These are phyloP conservation scores for Rhizopus sp. DNA, from an alignment of 371 early-diverging fungal genomes.

Conservation along the genomic window DNA sequence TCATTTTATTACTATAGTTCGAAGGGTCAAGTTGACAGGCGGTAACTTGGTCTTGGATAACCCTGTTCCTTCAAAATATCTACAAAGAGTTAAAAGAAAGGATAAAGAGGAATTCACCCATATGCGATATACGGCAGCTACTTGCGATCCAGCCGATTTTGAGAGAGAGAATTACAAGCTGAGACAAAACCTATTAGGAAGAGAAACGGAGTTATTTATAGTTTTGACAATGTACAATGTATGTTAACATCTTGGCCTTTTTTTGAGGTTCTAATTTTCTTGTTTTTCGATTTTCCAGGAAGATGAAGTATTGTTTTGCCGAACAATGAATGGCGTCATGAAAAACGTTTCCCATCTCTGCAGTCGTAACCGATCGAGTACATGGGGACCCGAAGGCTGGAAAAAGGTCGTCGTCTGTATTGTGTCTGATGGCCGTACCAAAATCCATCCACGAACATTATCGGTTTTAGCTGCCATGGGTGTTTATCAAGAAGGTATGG, in stretches of 20 bases:
- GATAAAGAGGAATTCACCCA: constrained; percentile 57
- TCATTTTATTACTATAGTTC: constrained; percentile 10
- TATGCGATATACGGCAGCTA: constrained; percentile 64
- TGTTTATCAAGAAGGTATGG: constrained; percentile 80
- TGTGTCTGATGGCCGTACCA: constrained; percentile 63
- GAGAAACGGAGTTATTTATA: constrained; percentile 70
- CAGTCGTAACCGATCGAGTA: constrained; percentile 52
- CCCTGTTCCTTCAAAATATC: constrained; percentile 53
- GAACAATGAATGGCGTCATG: constrained; percentile 73
- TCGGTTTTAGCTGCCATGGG: constrained; percentile 80
- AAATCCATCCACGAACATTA: constrained; percentile 68
- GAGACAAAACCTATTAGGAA: constrained; percentile 45
- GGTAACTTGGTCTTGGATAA: constrained; percentile 61
- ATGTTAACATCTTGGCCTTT: constrained; percentile 13
- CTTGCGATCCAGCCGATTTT: constrained; percentile 72
- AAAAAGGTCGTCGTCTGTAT: constrained; percentile 76
- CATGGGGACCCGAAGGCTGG: constrained; percentile 73
- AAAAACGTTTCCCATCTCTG: constrained; percentile 76
- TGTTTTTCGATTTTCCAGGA: constrained; percentile 38
- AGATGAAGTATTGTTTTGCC: constrained; percentile 69
- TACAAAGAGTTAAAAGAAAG: constrained; percentile 41
- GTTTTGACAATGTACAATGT: constrained; percentile 78
- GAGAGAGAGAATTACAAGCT: constrained; percentile 59
- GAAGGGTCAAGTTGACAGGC: constrained; percentile 37
- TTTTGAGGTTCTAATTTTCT: neutral